Base-by-base conservation (phyloP, 176 grass and related monocot species). In the Alloteropsis semialata region DNA sequence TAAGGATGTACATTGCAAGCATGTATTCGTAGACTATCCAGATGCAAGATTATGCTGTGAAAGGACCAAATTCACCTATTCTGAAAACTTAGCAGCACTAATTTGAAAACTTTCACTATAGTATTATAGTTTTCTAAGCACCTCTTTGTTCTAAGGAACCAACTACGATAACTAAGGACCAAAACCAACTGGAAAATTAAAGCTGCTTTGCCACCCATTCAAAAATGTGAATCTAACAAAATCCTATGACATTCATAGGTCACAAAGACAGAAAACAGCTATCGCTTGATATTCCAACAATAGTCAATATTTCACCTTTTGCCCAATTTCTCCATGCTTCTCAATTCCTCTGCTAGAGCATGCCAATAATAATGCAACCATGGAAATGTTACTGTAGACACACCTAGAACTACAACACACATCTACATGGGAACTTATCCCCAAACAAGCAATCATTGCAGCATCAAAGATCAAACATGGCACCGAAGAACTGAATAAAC, bases 371-470 rank as follows among this genome's bases (percentile, higher is more conserved):
- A 80, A 65, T 15, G 72, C 18, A 75, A 24, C 48, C 21, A 74
- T 51, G 8, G 4, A 75, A 65, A 59, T 86, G 49, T 18, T 63
- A 50, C 34, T 14, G 21, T 0, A 67, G 10, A 30, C 7, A 58
- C 39, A 68, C 18, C 22, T 69, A 46, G 0, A 42, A 3, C 48
- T 38, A 33, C 33, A 71, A 12, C 10, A 72, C 37, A 56, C 19
- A 0, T 0, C 45, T 36, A 36, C 50, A 51, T 32, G 17, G 10
- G 16, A 78, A 54, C 10, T 29, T 48, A 30, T 50, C 27, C 60
- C 6, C 60, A 69, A 66, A 33, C 68, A 79, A 60, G 39, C 41
- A 89, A 84, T 37, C 69, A 50, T 28, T 17, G 25, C n/a, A 67
- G 75, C 46, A 39, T 60, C 39, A 57, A 33, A 80, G 60, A n/a